A percentile compares a stretch with the other conserved stretches of the same genome.
Conservation (phyloP, 352 stramenopile genomes). For the Phytophthora lateralis region DNA sequence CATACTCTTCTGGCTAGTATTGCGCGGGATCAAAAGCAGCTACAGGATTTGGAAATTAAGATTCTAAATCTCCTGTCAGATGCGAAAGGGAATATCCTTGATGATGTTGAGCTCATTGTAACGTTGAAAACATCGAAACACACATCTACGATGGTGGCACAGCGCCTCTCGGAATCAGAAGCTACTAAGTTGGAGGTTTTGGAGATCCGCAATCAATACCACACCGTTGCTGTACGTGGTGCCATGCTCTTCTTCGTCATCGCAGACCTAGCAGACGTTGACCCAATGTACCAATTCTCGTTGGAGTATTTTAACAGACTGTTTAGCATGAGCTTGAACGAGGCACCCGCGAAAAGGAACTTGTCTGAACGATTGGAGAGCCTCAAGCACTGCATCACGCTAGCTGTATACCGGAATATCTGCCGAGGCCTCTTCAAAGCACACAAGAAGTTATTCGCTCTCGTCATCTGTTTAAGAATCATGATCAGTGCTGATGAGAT, state of each 20-base stretch:
- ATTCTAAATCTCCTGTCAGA: constrained; percentile 90
- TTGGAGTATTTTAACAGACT: constrained; percentile 73
- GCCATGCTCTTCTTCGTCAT: constrained; percentile 80
- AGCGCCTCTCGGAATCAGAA: constrained; percentile 62
- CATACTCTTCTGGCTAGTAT: constrained; percentile 89
- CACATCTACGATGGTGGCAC: constrained; percentile 61
- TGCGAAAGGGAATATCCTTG: constrained; percentile 89
- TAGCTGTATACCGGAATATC: constrained; percentile 74
- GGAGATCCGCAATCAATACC: constrained; percentile 70
- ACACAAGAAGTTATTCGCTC: constrained; percentile 69
- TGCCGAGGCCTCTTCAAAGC: constrained; percentile 69
- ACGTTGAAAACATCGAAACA: constrained; percentile 70
- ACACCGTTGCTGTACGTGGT: constrained; percentile 52
- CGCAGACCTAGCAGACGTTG: constrained; percentile 55
- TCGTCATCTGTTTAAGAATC: constrained; percentile 60
- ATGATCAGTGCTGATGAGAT: constrained; percentile 58
- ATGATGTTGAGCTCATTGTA: constrained; percentile 87
- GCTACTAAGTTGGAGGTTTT: constrained; percentile 65
- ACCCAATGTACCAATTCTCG: constrained; percentile 86
- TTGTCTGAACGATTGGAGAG: constrained; percentile 46
- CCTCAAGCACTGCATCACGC: constrained; percentile 51
- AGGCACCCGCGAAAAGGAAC: constrained; percentile 29
- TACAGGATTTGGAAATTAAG: constrained; percentile 92
- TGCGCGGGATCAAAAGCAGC: constrained; percentile 85
- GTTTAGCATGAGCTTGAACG: constrained; percentile 65